Evolutionary conservation across 371 early-diverging fungal genomes (phyloP), one percentile per base, ranked within the genome.

Genomic region (Lichtheimia corymbifera): DNA sequence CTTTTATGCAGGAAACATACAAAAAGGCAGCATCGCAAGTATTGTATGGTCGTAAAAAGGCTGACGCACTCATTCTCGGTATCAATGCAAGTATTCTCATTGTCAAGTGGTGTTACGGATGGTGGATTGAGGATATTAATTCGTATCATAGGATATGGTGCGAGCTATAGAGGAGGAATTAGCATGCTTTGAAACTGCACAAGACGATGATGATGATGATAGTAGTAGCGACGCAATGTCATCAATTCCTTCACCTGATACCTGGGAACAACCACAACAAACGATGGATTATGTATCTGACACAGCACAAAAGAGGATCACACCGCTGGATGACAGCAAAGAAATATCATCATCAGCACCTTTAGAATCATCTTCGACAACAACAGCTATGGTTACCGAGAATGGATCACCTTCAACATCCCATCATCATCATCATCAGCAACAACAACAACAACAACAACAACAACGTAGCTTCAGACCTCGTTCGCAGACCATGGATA

Each of bases 11-110:
- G 56, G 56, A 56, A 56, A 44, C 56, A 44, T 56, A 43, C 45
- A 56, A 56, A 56, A 45, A 42, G 28, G 56, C 47, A 9, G 56
- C 47, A 25, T 56, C 56, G 1, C 45, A 56, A 56, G 42, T 44
- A 15, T 12, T 42, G n/a, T 22, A 44, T 25, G 56, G 56, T 6
- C 22, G 56, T 6, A 56, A 56, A 25, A 56, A 56, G 43, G 18
- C 56, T 7, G 22, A 22, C 9, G 3, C 35, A 2, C 25, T 56
- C 15, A 45, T 56, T 24, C 9, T 56, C 7, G 56, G 56, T 5
- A 56, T 56, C 12, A 42, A 56, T 28, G 56, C 25, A 45, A 45
- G 56, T 24, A 11, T 11, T 47, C 12, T 47, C 22, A 47, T 47
- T 18, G 47, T 22, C 47, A 11, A 47, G 47, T n/a, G 47, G 11